These are phyloP conservation scores for Typha latifolia DNA, from an alignment of 176 grass and related monocot genomes.

Conservation along the genomic window DNA sequence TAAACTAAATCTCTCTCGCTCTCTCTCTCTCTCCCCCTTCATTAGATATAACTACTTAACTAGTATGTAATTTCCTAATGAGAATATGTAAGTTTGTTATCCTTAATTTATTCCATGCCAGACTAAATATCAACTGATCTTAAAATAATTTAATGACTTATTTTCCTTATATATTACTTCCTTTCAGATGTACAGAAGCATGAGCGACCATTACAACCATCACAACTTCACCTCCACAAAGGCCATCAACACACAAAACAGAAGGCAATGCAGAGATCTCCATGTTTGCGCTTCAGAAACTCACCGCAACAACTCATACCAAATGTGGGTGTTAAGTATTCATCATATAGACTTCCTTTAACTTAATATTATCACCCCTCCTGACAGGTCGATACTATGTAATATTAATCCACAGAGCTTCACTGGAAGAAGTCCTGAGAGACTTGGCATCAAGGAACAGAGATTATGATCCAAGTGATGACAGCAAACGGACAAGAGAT, in stretches of 20 bases:
- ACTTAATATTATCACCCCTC: too few species aligned
- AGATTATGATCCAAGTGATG: background rate
- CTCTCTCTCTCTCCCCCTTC: too few species aligned
- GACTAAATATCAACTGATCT: background rate
- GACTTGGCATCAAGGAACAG: slow-evolving; percentile 2
- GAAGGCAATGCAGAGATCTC: background rate
- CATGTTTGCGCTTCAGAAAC: background rate
- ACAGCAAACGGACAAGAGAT: background rate
- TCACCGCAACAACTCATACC: background rate
- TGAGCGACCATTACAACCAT: slow-evolving; percentile 12
- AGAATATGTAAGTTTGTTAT: too few species aligned
- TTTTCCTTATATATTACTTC: slow-evolving; percentile 10
- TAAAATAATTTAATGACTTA: slow-evolving; percentile 8
- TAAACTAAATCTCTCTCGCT: slow-evolving; percentile 2
- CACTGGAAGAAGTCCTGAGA: slow-evolving; percentile 1
- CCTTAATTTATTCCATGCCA: too few species aligned
- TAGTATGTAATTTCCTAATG: too few species aligned
- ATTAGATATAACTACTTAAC: too few species aligned
- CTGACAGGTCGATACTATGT: background rate
- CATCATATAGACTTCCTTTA: too few species aligned
- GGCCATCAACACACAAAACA: background rate
- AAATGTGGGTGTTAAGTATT: background rate
- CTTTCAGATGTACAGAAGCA: slow-evolving; percentile 73
- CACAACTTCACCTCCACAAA: background rate
- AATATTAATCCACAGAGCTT: background rate